These are phyloP conservation scores for Euphorbia tirucalli DNA, from an alignment of 345 rosid genomes.

Conservation along the genomic window DNA sequence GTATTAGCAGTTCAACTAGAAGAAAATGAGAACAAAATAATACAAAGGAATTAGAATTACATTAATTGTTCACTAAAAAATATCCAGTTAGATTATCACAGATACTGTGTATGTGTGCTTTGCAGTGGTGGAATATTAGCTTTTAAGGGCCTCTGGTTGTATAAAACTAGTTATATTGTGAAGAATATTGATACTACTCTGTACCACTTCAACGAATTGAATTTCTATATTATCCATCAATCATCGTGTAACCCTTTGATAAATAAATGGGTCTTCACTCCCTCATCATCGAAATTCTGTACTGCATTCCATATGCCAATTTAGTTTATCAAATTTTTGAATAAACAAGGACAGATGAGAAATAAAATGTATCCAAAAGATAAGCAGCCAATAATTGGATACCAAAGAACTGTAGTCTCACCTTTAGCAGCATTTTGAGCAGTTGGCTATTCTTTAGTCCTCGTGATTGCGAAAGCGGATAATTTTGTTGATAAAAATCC, in stretches of 20 bases:
- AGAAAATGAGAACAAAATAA: background rate
- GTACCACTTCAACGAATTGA: background rate
- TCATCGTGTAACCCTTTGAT: background rate
- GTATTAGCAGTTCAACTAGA: background rate
- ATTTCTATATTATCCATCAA: background rate
- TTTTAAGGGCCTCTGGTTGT: background rate
- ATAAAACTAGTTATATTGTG: constrained; percentile 1
- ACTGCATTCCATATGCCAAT: constrained; percentile 4
- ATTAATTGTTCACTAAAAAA: background rate
- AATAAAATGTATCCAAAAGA: background rate
- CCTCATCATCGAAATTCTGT: background rate
- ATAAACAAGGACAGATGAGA: background rate
- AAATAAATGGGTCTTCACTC: background rate
- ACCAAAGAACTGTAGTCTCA: constrained; percentile 1
- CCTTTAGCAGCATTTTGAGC: constrained; percentile 12
- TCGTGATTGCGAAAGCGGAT: constrained; percentile 56
- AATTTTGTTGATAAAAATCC: constrained; percentile 57
- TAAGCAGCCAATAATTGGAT: background rate
- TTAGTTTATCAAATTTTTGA: constrained; percentile 3
- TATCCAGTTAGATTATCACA: background rate
- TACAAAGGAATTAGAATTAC: background rate
- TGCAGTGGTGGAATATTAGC: background rate
- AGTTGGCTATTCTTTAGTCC: constrained; percentile 39
- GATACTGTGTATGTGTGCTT: background rate
- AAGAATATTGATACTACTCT: background rate